phyloP scores from a whole-genome alignment of 176 grass and related monocot genomes.

The Rhynchospora pubera region DNA sequence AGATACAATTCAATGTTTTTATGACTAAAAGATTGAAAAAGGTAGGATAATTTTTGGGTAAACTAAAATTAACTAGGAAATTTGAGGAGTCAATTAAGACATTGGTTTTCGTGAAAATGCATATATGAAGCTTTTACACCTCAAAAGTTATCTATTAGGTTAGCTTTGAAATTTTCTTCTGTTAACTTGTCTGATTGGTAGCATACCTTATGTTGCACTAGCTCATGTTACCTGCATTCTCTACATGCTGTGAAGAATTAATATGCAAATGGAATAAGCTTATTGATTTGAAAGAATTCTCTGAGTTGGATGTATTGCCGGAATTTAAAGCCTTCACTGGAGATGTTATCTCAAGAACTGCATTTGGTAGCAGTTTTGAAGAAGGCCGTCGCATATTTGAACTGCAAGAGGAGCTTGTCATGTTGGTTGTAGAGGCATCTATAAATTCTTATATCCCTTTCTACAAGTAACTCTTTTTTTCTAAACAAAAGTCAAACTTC shows the following conservation, averaged over 20 bases:
- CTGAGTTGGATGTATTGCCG: constrained; percentile 51
- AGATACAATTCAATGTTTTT: too few species aligned
- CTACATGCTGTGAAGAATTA: constrained; percentile 28
- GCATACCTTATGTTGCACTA: not conserved
- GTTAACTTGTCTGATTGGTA: not conserved
- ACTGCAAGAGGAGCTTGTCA: constrained; percentile 39
- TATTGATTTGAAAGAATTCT: not conserved
- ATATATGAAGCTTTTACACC: too few species aligned
- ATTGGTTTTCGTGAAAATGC: too few species aligned
- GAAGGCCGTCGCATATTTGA: constrained; percentile 52
- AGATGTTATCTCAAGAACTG: constrained; percentile 42
- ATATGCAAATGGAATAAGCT: constrained; percentile 26
- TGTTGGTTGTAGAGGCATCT: not conserved
- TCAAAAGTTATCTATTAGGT: too few species aligned
- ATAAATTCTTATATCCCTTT: constrained; percentile 10
- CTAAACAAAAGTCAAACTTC: not conserved
- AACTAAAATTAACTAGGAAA: too few species aligned
- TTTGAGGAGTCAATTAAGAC: too few species aligned
- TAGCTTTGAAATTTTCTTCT: not conserved
- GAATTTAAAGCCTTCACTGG: constrained; percentile 48
- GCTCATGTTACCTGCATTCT: constrained; percentile 48
- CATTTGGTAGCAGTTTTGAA: constrained; percentile 51
- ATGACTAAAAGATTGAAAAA: too few species aligned
- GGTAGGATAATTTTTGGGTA: too few species aligned
- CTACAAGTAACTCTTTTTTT: not conserved